Evolutionary conservation across 371 early-diverging fungal species (phyloP), one percentile per base, ranked within the genome.

Genomic region (Actinomortierella ambigua): DNA sequence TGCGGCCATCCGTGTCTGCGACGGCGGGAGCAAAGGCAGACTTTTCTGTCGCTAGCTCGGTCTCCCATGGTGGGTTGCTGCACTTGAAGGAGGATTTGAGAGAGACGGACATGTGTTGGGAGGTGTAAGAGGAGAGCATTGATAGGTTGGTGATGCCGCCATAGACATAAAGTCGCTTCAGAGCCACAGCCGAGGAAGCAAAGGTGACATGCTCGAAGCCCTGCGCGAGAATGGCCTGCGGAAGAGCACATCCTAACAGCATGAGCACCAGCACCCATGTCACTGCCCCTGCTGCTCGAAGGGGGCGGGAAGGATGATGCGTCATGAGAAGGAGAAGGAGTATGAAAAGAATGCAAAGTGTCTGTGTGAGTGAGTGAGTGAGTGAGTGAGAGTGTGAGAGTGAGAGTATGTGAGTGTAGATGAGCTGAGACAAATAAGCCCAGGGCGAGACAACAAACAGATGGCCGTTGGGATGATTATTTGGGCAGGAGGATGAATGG

Each of bases 71-170:
- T 1, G 59, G 11, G 18, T 52, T 49, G 49, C 62, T 55, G 13
- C 55, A 50, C 15, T 65, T 55, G 47, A 70, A 70, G n/a, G n/a
- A 42, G 15, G 61, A 39, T 0, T 50, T 41, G 22, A 71, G 28
- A 1, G 63, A 55, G 14, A 71, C 2, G 14, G 62, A 53, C 14
- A 55, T 62, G 28, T 65, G 58, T 20, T 70, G 71, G 1, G 71
- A 57, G 1, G 71, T 53, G 28, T 55, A 59, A 0, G 65, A 61
- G 2, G 55, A 49, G 7, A 55, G 23, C 13, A 52, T 41, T 0
- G 66, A 47, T 13, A 61, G 15, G 34, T 61, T 43, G 49, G 59
- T 65, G 49, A 61, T 51, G 5, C 71, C 71, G 9, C 71, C 71
- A 39, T 58, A 65, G 59, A 71, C 23, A 55, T 58, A 71, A 34